Conservation (phyloP, 192 early-diverging fungal species). For the Rhizoclosmatium sp. region DNA sequence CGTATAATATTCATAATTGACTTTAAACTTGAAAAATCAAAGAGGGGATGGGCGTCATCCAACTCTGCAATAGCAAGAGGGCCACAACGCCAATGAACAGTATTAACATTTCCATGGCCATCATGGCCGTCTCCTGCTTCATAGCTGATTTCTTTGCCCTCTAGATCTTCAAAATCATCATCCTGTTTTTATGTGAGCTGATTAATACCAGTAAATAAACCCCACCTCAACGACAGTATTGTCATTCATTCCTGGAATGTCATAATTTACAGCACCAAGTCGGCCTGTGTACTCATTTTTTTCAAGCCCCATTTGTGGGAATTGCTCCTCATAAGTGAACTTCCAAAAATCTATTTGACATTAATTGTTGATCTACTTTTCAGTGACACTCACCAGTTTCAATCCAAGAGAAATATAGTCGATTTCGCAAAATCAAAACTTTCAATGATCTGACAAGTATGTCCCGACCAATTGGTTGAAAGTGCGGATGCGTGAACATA, state of each 20-base stretch:
- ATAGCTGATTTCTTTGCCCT: constrained; percentile 26
- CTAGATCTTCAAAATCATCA: constrained; percentile 54
- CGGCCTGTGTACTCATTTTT: constrained; percentile 48
- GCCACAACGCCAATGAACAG: constrained; percentile 44
- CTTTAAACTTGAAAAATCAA: constrained; percentile 48
- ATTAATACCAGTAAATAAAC: neutral
- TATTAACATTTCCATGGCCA: constrained; percentile 27
- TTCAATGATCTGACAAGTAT: constrained; percentile 48
- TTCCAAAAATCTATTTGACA: constrained; percentile 42
- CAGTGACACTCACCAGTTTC: constrained; percentile 47
- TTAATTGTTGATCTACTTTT: constrained; percentile 35
- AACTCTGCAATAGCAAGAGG: constrained; percentile 59
- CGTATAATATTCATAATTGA: constrained; percentile 41
- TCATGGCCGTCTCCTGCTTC: constrained; percentile 32
- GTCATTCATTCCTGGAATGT: constrained; percentile 51
- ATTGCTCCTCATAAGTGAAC: constrained; percentile 52
- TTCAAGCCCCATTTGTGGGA: constrained; percentile 55
- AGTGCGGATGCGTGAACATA: constrained; percentile 56
- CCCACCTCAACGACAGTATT: constrained; percentile 55
- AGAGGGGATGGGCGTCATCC: constrained; percentile 46
- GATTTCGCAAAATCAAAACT: constrained; percentile 43
- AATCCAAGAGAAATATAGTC: constrained; percentile 47
- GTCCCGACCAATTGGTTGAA: constrained; percentile 40
- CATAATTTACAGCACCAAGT: constrained; percentile 56
- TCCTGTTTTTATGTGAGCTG: constrained; percentile 40